Percentiles rank a stretch among this genome's conserved stretches.
phyloP scores from a whole-genome alignment of 208 protist genomes.

The Blechomonas ayalai region DNA sequence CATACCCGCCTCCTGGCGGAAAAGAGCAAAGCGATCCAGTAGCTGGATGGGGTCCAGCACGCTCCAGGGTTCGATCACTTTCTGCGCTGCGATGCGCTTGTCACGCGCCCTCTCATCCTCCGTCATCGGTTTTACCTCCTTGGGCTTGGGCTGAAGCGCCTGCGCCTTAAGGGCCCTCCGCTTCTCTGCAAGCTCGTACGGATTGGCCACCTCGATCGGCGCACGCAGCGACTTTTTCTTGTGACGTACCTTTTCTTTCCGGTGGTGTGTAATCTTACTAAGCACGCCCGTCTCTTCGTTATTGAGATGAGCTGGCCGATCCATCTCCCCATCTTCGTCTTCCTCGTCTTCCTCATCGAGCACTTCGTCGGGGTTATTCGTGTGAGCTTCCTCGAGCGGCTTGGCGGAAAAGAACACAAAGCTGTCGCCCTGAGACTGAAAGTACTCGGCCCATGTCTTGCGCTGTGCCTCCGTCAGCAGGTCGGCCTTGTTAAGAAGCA shows the following conservation, averaged over 20 bases:
- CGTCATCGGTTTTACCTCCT: slow-evolving; percentile 37
- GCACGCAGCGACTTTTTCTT: slow-evolving; percentile 70
- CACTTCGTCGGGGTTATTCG: slow-evolving; percentile 8
- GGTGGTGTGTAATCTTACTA: slow-evolving; percentile 19
- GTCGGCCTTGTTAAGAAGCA: slow-evolving; percentile 99
- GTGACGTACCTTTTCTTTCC: slow-evolving; percentile 62
- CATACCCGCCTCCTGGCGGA: slow-evolving; percentile 31
- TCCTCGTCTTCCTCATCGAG: slow-evolving; percentile 11
- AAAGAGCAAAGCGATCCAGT: slow-evolving; percentile 63
- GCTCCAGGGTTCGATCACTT: slow-evolving; percentile 29
- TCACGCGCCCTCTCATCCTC: slow-evolving; percentile 59
- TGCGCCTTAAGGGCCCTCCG: slow-evolving; percentile 29
- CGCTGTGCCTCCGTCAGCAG: slow-evolving; percentile 93
- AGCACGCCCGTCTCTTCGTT: slow-evolving; percentile 29
- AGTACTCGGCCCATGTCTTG: slow-evolving; percentile 91
- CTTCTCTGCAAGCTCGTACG: slow-evolving; percentile 64
- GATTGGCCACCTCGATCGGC: slow-evolving; percentile 61
- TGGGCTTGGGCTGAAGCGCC: slow-evolving; percentile 25
- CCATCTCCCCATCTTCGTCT: slow-evolving; percentile 3
- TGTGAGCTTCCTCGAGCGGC: slow-evolving; percentile 20
- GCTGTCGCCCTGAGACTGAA: slow-evolving; percentile 54
- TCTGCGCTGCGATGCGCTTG: slow-evolving; percentile 21
- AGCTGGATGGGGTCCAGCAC: slow-evolving; percentile 71
- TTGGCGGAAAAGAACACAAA: slow-evolving; percentile 93
- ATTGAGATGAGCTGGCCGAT: slow-evolving; percentile 21